Evolutionary conservation across 306 rosid species (phyloP).

Genomic region (Dalbergia oliveri): DNA sequence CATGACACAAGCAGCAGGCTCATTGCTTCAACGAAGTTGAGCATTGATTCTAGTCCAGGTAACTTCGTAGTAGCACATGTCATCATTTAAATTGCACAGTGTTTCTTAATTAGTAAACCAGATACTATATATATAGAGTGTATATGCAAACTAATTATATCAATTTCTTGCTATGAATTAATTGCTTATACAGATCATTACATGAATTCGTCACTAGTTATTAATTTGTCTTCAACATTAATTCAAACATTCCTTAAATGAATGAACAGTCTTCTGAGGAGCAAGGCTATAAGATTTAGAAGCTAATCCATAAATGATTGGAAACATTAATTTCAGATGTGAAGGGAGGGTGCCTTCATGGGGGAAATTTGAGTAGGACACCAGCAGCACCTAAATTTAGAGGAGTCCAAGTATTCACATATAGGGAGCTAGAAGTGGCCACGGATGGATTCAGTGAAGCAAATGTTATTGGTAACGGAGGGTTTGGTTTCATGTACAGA

Average conservation of each 20-base stretch:
- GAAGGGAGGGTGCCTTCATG: slow-evolving; percentile 82
- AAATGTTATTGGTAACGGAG: slow-evolving; percentile 75
- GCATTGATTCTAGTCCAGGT: slow-evolving; percentile 84
- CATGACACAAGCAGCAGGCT: slow-evolving; percentile 62
- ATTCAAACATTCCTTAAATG: background rate
- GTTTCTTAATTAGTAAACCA: background rate
- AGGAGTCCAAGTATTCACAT: slow-evolving; percentile 91
- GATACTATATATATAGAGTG: background rate
- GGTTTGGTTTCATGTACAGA: slow-evolving; percentile 72
- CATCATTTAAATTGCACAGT: background rate
- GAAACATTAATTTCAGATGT: slow-evolving; percentile 65
- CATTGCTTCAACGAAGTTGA: slow-evolving; percentile 61
- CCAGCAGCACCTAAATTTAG: slow-evolving; percentile 53
- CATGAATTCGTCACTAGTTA: slow-evolving; percentile 18
- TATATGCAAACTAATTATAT: too few species aligned
- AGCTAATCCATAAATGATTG: slow-evolving; percentile 29
- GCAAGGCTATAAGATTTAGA: slow-evolving; percentile 4
- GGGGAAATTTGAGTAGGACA: slow-evolving; percentile 65
- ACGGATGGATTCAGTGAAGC: slow-evolving; percentile 71
- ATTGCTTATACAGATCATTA: slow-evolving; percentile 29
- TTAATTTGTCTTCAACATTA: background rate
- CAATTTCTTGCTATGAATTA: slow-evolving; percentile 22
- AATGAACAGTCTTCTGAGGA: background rate
- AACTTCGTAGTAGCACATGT: background rate
- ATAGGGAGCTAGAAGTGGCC: slow-evolving; percentile 82